Evolutionary conservation across 2,329 filamentous ascomycete genomes (phyloP).

Genomic region (Pseudopithomyces chartarum): DNA sequence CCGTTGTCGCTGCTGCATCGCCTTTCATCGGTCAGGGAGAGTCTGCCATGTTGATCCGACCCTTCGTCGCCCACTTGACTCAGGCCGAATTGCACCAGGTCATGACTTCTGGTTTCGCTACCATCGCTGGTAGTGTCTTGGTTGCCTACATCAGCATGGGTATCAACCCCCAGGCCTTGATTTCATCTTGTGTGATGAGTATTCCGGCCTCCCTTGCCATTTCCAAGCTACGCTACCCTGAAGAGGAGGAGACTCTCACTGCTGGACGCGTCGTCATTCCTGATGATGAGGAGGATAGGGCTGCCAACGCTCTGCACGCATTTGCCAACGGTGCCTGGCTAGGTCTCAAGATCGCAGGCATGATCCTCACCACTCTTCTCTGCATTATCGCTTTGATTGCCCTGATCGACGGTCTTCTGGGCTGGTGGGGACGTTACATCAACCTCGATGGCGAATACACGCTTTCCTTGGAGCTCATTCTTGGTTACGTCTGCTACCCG

Average conservation of each 20-base stretch:
- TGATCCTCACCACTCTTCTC: slow-evolving; percentile 79
- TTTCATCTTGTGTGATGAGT: slow-evolving; percentile 94
- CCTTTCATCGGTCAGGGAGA: slow-evolving; percentile 95
- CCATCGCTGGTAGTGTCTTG: slow-evolving; percentile 85
- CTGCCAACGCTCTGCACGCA: slow-evolving; percentile 82
- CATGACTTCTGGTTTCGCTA: slow-evolving; percentile 91
- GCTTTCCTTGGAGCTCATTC: slow-evolving; percentile 75
- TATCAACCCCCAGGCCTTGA: slow-evolving; percentile 80
- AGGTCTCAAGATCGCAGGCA: slow-evolving; percentile 83
- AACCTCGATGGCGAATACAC: slow-evolving; percentile 69
- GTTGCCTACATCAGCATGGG: slow-evolving; percentile 85
- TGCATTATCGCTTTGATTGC: slow-evolving; percentile 81
- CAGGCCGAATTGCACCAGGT: slow-evolving; percentile 88
- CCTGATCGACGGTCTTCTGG: slow-evolving; percentile 75
- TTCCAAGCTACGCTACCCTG: slow-evolving; percentile 87
- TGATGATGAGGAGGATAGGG: slow-evolving; percentile 74
- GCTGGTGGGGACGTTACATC: slow-evolving; percentile 83
- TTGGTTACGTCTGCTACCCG: slow-evolving; percentile 79
- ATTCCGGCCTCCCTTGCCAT: slow-evolving; percentile 89
- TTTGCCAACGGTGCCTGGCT: slow-evolving; percentile 86
- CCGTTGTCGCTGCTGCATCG: slow-evolving; percentile 90
- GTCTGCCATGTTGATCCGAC: slow-evolving; percentile 88
- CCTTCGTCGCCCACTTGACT: slow-evolving; percentile 84
- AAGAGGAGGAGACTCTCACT: slow-evolving; percentile 84
- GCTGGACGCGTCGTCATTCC: slow-evolving; percentile 81